phyloP scores from a whole-genome alignment of 306 rosid species.

The Pterocarpus macrocarpus region DNA sequence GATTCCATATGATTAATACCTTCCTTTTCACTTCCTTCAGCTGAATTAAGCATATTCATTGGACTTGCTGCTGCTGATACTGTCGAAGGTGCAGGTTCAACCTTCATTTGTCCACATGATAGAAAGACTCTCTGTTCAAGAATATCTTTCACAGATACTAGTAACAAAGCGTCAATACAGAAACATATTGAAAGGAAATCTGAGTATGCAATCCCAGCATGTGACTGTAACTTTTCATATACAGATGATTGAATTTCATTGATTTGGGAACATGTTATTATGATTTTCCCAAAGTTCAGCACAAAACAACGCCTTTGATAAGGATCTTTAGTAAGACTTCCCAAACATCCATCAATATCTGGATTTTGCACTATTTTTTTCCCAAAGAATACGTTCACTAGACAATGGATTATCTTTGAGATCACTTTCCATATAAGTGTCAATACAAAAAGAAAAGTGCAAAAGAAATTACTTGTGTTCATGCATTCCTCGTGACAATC shows the following conservation, averaged over 20 bases:
- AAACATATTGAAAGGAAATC: conserved; percentile 59
- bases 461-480: conserved; percentile 46
- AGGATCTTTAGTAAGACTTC: conserved; percentile 49
- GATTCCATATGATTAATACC: conserved; percentile 55
- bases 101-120: conserved; percentile 79
- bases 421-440: conserved; percentile 60
- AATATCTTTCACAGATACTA: conserved; percentile 57
- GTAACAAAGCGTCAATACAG: conserved; percentile 59
- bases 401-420: conserved; percentile 44
- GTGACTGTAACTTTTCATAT: conserved; percentile 64
- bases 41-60: conserved; percentile 46
- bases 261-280: conserved; percentile 56
- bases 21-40: conserved; percentile 51
- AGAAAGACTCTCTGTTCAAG: conserved; percentile 71
- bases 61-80: conserved; percentile 51
- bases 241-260: conserved; percentile 62
- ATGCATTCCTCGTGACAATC: conserved; percentile 44
- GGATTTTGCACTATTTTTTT: conserved; percentile 52
- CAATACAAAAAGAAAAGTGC: conserved; percentile 50
- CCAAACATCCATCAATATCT: conserved; percentile 51
- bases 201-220: conserved; percentile 58
- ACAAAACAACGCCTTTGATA: conserved; percentile 57
- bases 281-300: conserved; percentile 72
- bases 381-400: conserved; percentile 46
- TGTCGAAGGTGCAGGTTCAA: conserved; percentile 57